These are phyloP conservation scores for Umbelopsis sp. DNA, from an alignment of 192 early-diverging fungal genomes.

Conservation along the genomic window DNA sequence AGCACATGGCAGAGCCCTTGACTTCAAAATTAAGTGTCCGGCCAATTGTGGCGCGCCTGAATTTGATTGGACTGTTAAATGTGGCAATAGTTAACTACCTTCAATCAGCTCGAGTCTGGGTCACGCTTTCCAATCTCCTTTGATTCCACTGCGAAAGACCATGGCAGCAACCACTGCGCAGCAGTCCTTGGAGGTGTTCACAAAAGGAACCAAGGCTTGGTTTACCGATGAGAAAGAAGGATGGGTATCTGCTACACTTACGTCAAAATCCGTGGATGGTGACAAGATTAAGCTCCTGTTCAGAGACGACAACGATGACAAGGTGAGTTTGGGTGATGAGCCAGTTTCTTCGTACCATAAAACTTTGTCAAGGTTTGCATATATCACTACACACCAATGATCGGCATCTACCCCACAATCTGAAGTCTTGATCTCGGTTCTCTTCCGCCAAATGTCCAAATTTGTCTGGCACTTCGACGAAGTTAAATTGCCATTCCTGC, in stretches of 20 bases:
- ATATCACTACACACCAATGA: not conserved
- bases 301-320: constrained; percentile 46
- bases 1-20: not conserved
- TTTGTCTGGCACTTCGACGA: not conserved
- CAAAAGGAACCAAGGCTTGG: constrained; percentile 81
- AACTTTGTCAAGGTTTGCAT: not conserved
- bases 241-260: constrained; percentile 75
- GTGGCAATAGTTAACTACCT: not conserved
- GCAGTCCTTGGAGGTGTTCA: constrained; percentile 64
- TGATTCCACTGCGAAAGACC: constrained; percentile 15
- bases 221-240: constrained; percentile 83
- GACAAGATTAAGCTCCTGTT: constrained; percentile 59
- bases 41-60: not conserved
- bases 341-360: too few relatives aligned
- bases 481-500: not conserved
- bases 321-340: constrained; percentile 6
- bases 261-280: constrained; percentile 52
- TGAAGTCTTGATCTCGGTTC: not conserved
- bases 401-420: not conserved
- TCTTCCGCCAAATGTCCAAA: not conserved
- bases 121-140: constrained; percentile 4
- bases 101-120: not conserved
- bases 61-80: not conserved
- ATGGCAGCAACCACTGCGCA: constrained; percentile 22
- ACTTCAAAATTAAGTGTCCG: not conserved